Percentiles rank a stretch among this genome's conserved stretches.
Conservation (phyloP, 192 early-diverging fungal species). For the Coemansia sp. region DNA sequence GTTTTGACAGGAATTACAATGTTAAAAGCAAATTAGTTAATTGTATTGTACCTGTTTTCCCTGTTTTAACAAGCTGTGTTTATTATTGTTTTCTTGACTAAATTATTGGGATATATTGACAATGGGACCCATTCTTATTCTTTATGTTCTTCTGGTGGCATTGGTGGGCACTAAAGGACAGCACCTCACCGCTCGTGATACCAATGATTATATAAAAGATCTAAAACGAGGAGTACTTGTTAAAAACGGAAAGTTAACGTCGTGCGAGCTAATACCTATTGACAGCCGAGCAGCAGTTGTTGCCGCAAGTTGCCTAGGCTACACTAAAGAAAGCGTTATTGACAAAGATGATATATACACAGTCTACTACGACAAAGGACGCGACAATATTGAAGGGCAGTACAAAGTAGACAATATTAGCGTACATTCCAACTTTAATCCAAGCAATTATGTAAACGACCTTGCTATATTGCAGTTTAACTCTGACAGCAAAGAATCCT, state of each 20-base stretch:
- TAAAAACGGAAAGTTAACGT: slow-evolving; percentile 13
- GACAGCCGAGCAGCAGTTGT: slow-evolving; percentile 10
- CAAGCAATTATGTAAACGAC: slow-evolving; percentile 10
- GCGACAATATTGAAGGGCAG: not conserved
- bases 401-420: slow-evolving; percentile 6
- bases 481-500: not conserved
- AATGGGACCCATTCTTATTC: not conserved
- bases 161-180: not conserved
- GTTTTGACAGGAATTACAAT: too few relatives aligned
- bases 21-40: not conserved
- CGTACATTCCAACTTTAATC: slow-evolving; percentile 7
- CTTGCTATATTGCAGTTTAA: slow-evolving; percentile 20
- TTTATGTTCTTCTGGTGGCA: not conserved
- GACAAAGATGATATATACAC: slow-evolving; percentile 9
- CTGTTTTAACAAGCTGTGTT: not conserved
- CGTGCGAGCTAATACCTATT: slow-evolving; percentile 11
- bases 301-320: slow-evolving; percentile 15
- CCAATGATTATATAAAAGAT: not conserved
- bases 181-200: not conserved
- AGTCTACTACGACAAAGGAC: slow-evolving; percentile 7
- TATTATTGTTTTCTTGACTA: not conserved
- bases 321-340: not conserved
- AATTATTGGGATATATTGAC: not conserved
- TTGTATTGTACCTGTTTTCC: not conserved
- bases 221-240: slow-evolving; percentile 13